phyloP scores from a whole-genome alignment of 495 filamentous ascomycete genomes.

The Neurospora sp. region DNA sequence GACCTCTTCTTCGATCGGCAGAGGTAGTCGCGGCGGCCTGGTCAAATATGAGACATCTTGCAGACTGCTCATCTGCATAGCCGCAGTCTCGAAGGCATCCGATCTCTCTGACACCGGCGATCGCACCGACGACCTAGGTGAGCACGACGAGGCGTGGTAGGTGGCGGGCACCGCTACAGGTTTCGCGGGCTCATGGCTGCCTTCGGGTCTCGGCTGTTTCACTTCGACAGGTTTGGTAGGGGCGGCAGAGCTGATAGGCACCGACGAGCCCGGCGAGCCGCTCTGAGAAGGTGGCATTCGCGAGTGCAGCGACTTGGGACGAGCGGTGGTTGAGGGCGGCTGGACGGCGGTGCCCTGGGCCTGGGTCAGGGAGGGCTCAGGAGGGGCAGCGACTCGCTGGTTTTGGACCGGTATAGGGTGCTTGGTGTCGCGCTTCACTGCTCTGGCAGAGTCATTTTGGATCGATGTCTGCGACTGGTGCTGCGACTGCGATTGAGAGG shows the following conservation, averaged over 20 bases:
- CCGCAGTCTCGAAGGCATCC: slow-evolving; percentile 27
- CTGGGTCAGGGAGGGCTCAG: slow-evolving; percentile 43
- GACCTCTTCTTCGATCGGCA: slow-evolving; percentile 83
- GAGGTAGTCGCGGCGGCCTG: slow-evolving; percentile 74
- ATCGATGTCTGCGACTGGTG: slow-evolving; percentile 7
- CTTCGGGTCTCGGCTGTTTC: slow-evolving; percentile 10
- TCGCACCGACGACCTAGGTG: slow-evolving; percentile 14
- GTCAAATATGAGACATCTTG: slow-evolving; percentile 51
- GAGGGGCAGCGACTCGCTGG: slow-evolving; percentile 38
- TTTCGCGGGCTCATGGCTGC: slow-evolving; percentile 24
- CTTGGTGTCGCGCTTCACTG: slow-evolving; percentile 21
- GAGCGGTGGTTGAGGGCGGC: slow-evolving; percentile 28
- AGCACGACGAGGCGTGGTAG: slow-evolving; percentile 18
- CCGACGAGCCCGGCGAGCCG: slow-evolving; percentile 26
- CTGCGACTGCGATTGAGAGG: slow-evolving; percentile 10
- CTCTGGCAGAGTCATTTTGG: slow-evolving; percentile 16
- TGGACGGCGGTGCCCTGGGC: slow-evolving; percentile 36
- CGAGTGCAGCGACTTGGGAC: slow-evolving; percentile 27
- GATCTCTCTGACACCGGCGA: slow-evolving; percentile 23
- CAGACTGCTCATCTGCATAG: slow-evolving; percentile 31
- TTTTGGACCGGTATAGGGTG: slow-evolving; percentile 23
- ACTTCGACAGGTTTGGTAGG: slow-evolving; percentile 27
- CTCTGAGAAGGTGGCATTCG: slow-evolving; percentile 26
- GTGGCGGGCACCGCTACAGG: slow-evolving; percentile 42
- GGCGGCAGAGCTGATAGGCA: slow-evolving; percentile 17